These are phyloP conservation scores for Sutorius australiensis DNA, from an alignment of 768 basidiomycete species.

Conservation along the genomic window DNA sequence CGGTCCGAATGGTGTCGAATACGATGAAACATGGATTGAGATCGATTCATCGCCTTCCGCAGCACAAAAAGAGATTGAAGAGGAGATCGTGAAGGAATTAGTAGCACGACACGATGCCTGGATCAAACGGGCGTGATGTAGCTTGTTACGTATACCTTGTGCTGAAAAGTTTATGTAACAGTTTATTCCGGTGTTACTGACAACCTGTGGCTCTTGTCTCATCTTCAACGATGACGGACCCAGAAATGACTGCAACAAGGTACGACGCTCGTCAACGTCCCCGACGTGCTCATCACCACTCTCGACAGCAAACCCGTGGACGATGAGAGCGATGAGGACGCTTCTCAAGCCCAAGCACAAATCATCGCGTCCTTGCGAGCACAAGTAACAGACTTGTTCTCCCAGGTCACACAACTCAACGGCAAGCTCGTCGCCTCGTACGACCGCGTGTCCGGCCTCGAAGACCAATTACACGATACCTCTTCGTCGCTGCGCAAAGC, in stretches of 20 bases:
- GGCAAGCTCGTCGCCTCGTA: slow-evolving; percentile 89
- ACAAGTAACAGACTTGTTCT: slow-evolving; percentile 83
- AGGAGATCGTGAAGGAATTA: slow-evolving; percentile 79
- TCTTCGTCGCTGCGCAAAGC: slow-evolving; percentile 56
- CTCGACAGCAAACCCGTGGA: slow-evolving; percentile 1
- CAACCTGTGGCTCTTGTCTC: background rate
- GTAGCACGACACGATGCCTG: slow-evolving; percentile 70
- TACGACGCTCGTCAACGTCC: slow-evolving; percentile 4
- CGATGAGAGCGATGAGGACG: slow-evolving; percentile 28
- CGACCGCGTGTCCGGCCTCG: slow-evolving; percentile 87
- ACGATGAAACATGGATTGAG: slow-evolving; percentile 60
- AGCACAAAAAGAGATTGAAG: slow-evolving; percentile 78
- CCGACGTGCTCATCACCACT: slow-evolving; percentile 3
- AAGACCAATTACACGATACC: slow-evolving; percentile 78
- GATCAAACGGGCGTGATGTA: slow-evolving; percentile 36
- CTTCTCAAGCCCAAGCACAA: slow-evolving; percentile 71
- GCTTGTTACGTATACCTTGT: background rate
- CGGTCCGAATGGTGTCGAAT: slow-evolving; percentile 30
- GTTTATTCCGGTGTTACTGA: slow-evolving; percentile 6
- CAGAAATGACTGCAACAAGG: slow-evolving; percentile 11
- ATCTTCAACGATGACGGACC: slow-evolving; percentile 11
- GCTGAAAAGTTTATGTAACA: slow-evolving; percentile 11
- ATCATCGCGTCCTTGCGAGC: slow-evolving; percentile 76
- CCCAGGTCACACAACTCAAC: slow-evolving; percentile 89
- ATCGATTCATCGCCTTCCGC: slow-evolving; percentile 44